phyloP scores from a whole-genome alignment of 306 rosid species.

The Alnus glutinosa region DNA sequence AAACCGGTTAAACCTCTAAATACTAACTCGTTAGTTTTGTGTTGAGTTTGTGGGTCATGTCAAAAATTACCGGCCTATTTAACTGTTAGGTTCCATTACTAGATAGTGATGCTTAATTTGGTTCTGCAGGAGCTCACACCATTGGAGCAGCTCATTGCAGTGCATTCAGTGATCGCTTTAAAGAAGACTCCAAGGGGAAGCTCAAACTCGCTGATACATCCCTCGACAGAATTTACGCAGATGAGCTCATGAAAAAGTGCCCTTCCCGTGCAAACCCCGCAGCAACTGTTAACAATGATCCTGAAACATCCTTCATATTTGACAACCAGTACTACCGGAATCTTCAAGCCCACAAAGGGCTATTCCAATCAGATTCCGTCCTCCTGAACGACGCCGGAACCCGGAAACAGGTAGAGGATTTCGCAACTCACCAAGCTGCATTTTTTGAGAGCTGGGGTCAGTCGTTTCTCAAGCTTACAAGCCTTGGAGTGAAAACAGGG shows the following conservation, averaged over 20 bases:
- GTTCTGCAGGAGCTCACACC: constrained; percentile 75
- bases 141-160: constrained; percentile 77
- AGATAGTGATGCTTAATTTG: constrained; percentile 5
- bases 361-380: constrained; percentile 80
- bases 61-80: too few relatives aligned
- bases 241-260: constrained; percentile 55
- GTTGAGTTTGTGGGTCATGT: too few relatives aligned
- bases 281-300: constrained; percentile 62
- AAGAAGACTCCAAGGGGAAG: constrained; percentile 52
- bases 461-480: constrained; percentile 70
- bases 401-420: constrained; percentile 42
- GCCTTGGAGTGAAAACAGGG: constrained; percentile 57
- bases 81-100: not conserved
- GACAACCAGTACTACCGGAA: constrained; percentile 75
- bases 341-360: constrained; percentile 55
- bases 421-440: constrained; percentile 61
- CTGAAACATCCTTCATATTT: constrained; percentile 59
- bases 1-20: too few relatives aligned
- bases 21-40: too few relatives aligned
- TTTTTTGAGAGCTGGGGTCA: constrained; percentile 65
- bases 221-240: constrained; percentile 64
- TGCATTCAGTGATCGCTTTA: constrained; percentile 69
- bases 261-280: constrained; percentile 38
- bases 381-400: constrained; percentile 49
- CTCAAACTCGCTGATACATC: constrained; percentile 53